Evolutionary conservation across 768 basidiomycete species (phyloP), one percentile per base, ranked within the genome.

Genomic region (Tremella mesenterica): DNA sequence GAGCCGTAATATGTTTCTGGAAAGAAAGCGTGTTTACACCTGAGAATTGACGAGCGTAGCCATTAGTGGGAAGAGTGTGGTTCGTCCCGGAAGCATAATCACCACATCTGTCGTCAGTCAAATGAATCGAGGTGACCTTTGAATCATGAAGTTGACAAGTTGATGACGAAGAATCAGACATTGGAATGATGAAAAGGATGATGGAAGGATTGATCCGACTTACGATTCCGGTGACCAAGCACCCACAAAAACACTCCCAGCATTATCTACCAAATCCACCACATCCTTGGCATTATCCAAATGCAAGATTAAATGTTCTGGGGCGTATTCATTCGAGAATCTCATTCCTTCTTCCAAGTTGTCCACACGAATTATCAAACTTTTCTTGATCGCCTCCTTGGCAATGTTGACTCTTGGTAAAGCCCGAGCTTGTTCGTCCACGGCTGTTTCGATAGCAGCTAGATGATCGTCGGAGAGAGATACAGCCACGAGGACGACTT

Each of bases 21-120:
- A 97, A 99, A 1, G 90, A 91, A 8, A 81, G 77, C 0, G 93
- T 96, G 76, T 93, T 96, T 61, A 99, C 95, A 4, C 95, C 95
- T 61, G 91, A 95, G 77, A 92, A 99, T 71, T 97, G 95, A 46
- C 89, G 83, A 21, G 95, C 95, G 72, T 91, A 99, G 21, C 93
- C 91, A 56, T 72, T 73, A 1, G 74, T 95, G 31, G 93, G 93
- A 21, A 99, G 78, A 0, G 93, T 97, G 77, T 99, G 95, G 73
- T 99, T 99, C 7, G 95, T 97, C 18, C 95, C 95, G 0, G 93
- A 97, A 5, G 93, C 93, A 64, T 97, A 99, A 73, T 99, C 95
- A 27, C 95, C 95, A 73, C 90, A 96, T 62, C 93, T 96, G 62
- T 31, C 44, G 25, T 14, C 18, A 44, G 18, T 18, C 9, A 31